These are phyloP conservation scores for Podospora bellae-mahoneyi DNA, from an alignment of 495 filamentous ascomycete species.

Conservation along the genomic window DNA sequence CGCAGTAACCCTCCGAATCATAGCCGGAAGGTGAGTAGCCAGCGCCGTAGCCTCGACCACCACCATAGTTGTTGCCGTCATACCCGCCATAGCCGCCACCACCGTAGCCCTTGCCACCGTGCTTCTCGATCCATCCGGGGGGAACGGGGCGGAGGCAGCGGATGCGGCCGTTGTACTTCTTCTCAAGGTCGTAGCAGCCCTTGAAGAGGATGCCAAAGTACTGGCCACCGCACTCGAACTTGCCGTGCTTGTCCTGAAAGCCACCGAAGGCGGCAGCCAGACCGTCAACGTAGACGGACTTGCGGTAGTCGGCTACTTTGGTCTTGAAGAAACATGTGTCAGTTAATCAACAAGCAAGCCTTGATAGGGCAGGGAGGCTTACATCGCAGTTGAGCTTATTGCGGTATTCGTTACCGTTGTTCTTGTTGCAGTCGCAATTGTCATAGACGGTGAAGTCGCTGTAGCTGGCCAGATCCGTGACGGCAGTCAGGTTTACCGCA, in stretches of 20 bases:
- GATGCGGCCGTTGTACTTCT: conserved; percentile 19
- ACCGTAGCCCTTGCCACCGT: conserved; percentile 1
- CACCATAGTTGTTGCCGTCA: neutral
- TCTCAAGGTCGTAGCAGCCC: conserved; percentile 21
- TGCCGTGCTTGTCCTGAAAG: conserved; percentile 14
- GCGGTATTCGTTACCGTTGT: conserved; percentile 18
- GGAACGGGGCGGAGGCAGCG: conserved; percentile 22
- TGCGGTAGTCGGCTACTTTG: conserved; percentile 15
- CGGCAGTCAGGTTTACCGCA: conserved; percentile 12
- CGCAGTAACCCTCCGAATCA: conserved; percentile 5
- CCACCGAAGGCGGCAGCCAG: conserved; percentile 22
- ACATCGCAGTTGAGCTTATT: conserved; percentile 23
- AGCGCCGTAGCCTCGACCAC: neutral
- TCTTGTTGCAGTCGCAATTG: conserved; percentile 18
- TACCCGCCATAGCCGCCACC: neutral
- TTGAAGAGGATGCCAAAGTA: conserved; percentile 19
- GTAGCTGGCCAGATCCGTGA: conserved; percentile 7
- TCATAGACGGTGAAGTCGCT: conserved; percentile 14
- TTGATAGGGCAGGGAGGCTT: neutral
- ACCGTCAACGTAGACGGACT: conserved; percentile 19
- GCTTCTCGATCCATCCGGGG: conserved; percentile 18
- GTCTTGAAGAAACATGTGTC: conserved; percentile 9
- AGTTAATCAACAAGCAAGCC: neutral
- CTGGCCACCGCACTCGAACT: conserved; percentile 19
- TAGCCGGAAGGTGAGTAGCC: conserved; percentile 15